A percentile compares a stretch with the other conserved stretches of the same genome.
Conservation (phyloP, 352 stramenopile species). For the Aphanomyces invadans region DNA sequence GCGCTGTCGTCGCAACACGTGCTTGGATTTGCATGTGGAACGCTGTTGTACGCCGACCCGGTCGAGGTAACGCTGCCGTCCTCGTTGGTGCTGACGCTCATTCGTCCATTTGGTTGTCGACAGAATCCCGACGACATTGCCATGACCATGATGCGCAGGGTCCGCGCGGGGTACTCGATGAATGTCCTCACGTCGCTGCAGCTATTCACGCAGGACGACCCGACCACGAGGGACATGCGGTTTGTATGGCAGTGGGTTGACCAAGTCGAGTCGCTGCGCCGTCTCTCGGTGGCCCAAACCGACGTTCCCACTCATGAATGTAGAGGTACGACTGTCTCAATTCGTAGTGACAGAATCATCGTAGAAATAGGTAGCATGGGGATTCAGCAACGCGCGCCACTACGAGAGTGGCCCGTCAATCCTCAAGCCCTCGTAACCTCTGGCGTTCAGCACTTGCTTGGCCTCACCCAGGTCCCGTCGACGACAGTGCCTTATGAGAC, state of each 20-base stretch:
- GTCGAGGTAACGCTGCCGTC: background rate
- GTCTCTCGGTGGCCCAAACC: constrained; percentile 22
- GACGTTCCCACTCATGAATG: constrained; percentile 38
- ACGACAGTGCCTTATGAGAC: constrained; percentile 1
- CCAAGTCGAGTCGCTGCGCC: constrained; percentile 64
- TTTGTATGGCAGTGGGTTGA: constrained; percentile 80
- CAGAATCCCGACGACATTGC: constrained; percentile 53
- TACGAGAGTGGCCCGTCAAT: constrained; percentile 69
- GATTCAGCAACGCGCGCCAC: constrained; percentile 31
- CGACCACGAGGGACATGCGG: constrained; percentile 41
- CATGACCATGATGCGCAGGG: constrained; percentile 61
- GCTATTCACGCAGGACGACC: constrained; percentile 41
- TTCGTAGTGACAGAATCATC: background rate
- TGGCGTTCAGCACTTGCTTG: constrained; percentile 62
- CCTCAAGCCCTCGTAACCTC: constrained; percentile 47
- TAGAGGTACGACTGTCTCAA: constrained; percentile 18
- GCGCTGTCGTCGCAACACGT: constrained; percentile 60
- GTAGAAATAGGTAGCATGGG: constrained; percentile 24
- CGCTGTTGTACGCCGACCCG: constrained; percentile 51
- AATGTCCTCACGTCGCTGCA: constrained; percentile 68
- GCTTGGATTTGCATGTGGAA: constrained; percentile 68
- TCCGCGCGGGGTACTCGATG: constrained; percentile 69
- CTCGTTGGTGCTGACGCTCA: no score
- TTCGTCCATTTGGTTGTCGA: constrained; percentile 7
- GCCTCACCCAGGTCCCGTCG: constrained; percentile 18